Evolutionary conservation across 2,329 filamentous ascomycete genomes (phyloP), one percentile per base, ranked within the genome.

Genomic region (Aspergillus fumigatiaffinis): DNA sequence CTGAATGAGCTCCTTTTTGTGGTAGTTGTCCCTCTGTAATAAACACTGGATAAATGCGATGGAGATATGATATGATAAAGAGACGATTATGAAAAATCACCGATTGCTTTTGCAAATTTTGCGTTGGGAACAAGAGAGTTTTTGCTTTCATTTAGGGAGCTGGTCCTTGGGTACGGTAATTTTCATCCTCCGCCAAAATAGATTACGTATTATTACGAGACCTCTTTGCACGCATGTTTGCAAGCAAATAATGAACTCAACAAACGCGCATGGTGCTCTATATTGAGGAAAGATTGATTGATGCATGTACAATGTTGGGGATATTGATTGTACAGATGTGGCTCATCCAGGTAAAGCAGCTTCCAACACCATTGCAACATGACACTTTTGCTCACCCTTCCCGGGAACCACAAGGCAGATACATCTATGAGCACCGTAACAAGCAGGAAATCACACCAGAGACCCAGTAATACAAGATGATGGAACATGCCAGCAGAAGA

Each of bases 391-490:
- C 42, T 42, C 32, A 17, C 8, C 21, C 53, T 61, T 61, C 52
- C 63, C 63, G 53, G 58, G 60, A 52, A 38, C 54, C 63, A 51
- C 49, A 57, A 64, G 60, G 41, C 64, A 49, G 60, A 62, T 63
- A 58, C 61, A 64, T 68, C 66, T 66, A 68, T 65, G 52, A 63
- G 60, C 60, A 66, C 58, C 54, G 57, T 58, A 50, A 44, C 41
- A 52, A 49, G 42, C 21, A 52, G n/a, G 23, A 54, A 60, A 61
- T 60, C 60, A 60, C 54, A 67, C 63, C 54, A 63, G 54, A 68
- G 61, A 63, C 69, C 70, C 71, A 73, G 63, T 74, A 73, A 73
- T 72, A 75, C 70, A 73, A 55, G 58, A 60, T 57, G 62, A 61
- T 57, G 60, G 58, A 63, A 62, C 61, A 64, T 59, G 59, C 59